These are phyloP conservation scores for Funneliformis mosseae DNA, from an alignment of 192 early-diverging fungal species.

Conservation along the genomic window DNA sequence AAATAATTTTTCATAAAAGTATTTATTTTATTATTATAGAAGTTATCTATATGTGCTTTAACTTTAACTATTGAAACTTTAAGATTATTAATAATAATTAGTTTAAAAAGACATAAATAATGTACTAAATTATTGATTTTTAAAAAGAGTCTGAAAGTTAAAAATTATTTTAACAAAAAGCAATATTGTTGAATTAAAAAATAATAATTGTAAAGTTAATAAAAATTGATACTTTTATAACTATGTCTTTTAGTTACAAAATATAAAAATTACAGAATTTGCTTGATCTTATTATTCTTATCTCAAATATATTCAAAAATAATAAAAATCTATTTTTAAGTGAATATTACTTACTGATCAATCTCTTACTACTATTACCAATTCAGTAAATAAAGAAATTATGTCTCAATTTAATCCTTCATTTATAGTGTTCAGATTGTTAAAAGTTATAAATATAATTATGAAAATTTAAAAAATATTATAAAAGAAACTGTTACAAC, in stretches of 20 bases:
- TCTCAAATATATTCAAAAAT: conserved; percentile 8
- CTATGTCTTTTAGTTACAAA: neutral
- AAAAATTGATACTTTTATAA: too few species aligned
- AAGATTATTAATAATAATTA: too few species aligned
- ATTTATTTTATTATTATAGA: too few species aligned
- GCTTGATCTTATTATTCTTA: neutral
- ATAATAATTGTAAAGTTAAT: too few species aligned
- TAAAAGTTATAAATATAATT: conserved; percentile 14
- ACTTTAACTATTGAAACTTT: too few species aligned
- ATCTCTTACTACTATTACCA: neutral
- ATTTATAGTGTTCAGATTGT: neutral
- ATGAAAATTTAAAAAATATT: neutral
- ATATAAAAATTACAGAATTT: neutral
- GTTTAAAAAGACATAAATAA: too few species aligned
- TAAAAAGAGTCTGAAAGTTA: too few species aligned
- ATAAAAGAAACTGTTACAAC: neutral
- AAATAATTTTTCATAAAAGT: too few species aligned
- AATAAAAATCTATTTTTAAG: neutral
- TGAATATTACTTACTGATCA: too few species aligned
- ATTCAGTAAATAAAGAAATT: conserved; percentile 12
- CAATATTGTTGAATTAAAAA: neutral
- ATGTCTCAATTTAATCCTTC: neutral
- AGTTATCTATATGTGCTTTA: too few species aligned
- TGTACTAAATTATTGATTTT: too few species aligned
- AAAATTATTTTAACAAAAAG: too few species aligned